These are phyloP conservation scores for Elsinoe arachidis DNA, from an alignment of 2,329 filamentous ascomycete genomes.

Conservation along the genomic window DNA sequence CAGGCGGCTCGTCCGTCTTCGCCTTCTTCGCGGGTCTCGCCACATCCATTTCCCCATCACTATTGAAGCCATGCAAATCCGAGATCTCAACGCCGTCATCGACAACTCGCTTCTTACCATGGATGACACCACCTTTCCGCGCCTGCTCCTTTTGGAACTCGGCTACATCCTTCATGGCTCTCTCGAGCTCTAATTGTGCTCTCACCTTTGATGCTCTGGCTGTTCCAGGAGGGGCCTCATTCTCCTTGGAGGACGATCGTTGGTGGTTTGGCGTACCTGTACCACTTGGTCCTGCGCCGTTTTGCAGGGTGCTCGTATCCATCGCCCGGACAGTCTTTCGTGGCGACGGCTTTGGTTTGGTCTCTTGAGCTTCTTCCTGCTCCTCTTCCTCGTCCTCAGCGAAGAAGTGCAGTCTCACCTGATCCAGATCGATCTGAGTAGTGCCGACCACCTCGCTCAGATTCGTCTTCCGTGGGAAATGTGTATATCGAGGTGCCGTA, in stretches of 20 bases:
- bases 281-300: slow-evolving; percentile 7
- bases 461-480: slow-evolving; percentile 84
- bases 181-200: slow-evolving; percentile 67
- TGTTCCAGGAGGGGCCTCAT: slow-evolving; percentile 67
- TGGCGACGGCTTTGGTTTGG: slow-evolving; percentile 14
- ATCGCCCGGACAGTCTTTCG: slow-evolving; percentile 19
- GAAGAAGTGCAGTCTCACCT: slow-evolving; percentile 62
- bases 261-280: neutral
- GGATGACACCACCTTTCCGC: slow-evolving; percentile 58
- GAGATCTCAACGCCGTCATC: slow-evolving; percentile 31
- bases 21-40: slow-evolving; percentile 39
- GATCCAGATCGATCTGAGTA: slow-evolving; percentile 67
- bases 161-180: slow-evolving; percentile 73
- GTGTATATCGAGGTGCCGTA: slow-evolving; percentile 66
- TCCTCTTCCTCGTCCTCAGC: slow-evolving; percentile 22
- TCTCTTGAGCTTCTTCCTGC: slow-evolving; percentile 9
- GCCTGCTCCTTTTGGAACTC: slow-evolving; percentile 92
- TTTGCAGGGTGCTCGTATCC: slow-evolving; percentile 12
- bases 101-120: slow-evolving; percentile 44
- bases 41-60: slow-evolving; percentile 36
- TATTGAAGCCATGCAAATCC: slow-evolving; percentile 33
- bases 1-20: slow-evolving; percentile 39
- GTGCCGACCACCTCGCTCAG: slow-evolving; percentile 88
- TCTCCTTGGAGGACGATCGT: slow-evolving; percentile 56
- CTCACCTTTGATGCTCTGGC: slow-evolving; percentile 76